Conservation (phyloP, 2,329 filamentous ascomycete genomes). For the Microascus cirrosus region DNA sequence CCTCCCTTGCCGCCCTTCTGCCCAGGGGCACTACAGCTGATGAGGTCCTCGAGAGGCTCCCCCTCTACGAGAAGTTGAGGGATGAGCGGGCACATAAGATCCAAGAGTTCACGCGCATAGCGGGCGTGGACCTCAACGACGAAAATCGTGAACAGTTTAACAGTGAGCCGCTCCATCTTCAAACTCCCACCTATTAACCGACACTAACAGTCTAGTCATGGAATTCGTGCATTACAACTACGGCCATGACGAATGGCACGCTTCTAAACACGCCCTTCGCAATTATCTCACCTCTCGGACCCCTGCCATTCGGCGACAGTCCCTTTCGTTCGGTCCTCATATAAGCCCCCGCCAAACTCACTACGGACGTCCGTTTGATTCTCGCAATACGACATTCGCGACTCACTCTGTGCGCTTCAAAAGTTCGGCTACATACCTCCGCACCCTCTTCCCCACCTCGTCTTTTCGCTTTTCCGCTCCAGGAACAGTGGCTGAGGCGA, state of each 20-base stretch:
- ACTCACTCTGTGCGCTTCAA: conserved; percentile 38
- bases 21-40: conserved; percentile 26
- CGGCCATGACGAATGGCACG: conserved; percentile 11
- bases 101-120: conserved; percentile 43
- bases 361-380: neutral
- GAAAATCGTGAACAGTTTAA: conserved; percentile 19
- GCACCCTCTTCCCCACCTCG: conserved; percentile 32
- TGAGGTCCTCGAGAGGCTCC: conserved; percentile 42
- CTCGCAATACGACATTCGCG: conserved; percentile 20
- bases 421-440: conserved; percentile 34
- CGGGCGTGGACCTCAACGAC: conserved; percentile 33
- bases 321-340: conserved; percentile 13
- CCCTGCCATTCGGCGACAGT: conserved; percentile 7
- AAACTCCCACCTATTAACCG: neutral
- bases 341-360: conserved; percentile 11
- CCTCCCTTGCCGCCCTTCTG: conserved; percentile 45
- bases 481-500: conserved; percentile 30
- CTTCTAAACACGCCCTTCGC: conserved; percentile 8
- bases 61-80: conserved; percentile 47
- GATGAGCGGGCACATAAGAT: conserved; percentile 45
- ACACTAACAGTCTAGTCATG: neutral
- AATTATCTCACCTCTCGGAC: conserved; percentile 7
- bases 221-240: conserved; percentile 1
- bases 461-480: conserved; percentile 28
- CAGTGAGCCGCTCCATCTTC: conserved; percentile 23